A percentile compares a stretch with the other conserved stretches of the same genome.
phyloP scores from a whole-genome alignment of 2,329 filamentous ascomycete species.

The Ophiostoma sp. region DNA sequence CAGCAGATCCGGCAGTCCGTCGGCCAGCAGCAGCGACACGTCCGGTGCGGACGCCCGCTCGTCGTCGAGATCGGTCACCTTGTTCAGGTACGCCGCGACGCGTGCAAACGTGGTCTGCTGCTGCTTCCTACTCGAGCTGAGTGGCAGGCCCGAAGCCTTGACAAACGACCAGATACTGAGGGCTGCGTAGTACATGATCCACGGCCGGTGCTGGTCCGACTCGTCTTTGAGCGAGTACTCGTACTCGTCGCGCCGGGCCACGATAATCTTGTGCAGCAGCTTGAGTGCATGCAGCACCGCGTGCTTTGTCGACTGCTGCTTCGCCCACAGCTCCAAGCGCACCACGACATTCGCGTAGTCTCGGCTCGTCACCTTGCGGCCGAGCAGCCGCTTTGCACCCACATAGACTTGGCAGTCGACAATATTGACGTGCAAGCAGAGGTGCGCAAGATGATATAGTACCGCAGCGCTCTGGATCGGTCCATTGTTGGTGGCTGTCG shows the following conservation, averaged over 20 bases:
- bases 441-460: conserved; percentile 79
- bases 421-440: conserved; percentile 83
- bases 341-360: conserved; percentile 69
- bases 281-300: conserved; percentile 79
- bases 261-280: conserved; percentile 70
- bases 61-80: conserved; percentile 65
- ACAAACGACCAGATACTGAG: conserved; percentile 86
- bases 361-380: conserved; percentile 63
- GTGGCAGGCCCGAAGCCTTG: conserved; percentile 57
- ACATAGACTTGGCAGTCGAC: conserved; percentile 87
- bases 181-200: conserved; percentile 84
- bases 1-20: conserved; percentile 43
- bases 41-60: conserved; percentile 42
- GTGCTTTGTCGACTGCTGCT: conserved; percentile 66
- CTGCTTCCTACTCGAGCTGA: no score
- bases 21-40: conserved; percentile 44
- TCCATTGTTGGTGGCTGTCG: conserved; percentile 36
- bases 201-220: conserved; percentile 75
- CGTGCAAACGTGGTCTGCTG: conserved; percentile 25
- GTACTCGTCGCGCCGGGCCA: conserved; percentile 40
- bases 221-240: conserved; percentile 71
- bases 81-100: conserved; percentile 46
- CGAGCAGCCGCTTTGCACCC: conserved; percentile 68
- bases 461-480: conserved; percentile 75
- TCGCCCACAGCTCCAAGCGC: conserved; percentile 76